phyloP scores from a whole-genome alignment of 345 rosid genomes.

The Aquilaria malaccensis region DNA sequence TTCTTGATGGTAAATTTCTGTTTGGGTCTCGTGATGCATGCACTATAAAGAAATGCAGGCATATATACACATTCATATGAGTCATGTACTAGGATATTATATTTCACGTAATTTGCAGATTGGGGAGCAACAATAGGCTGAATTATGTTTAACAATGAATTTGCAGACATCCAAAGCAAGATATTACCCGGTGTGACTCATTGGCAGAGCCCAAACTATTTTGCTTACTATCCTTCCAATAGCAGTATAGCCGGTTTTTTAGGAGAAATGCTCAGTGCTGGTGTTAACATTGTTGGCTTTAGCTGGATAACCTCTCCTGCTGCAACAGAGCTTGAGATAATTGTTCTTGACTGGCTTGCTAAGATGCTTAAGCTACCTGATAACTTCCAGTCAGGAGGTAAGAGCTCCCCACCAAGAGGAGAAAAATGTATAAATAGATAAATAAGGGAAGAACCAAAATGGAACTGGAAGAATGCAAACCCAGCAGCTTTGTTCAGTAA shows the following conservation, averaged over 20 bases:
- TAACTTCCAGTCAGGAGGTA: slow-evolving; percentile 68
- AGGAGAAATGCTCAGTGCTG: slow-evolving; percentile 97
- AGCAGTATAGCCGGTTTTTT: slow-evolving; percentile 85
- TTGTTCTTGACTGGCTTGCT: slow-evolving; percentile 90
- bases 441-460: too few species aligned
- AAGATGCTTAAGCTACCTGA: slow-evolving; percentile 69
- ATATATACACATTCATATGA: too few species aligned
- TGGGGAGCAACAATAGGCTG: neutral
- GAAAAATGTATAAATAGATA: too few species aligned
- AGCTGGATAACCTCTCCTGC: slow-evolving; percentile 96
- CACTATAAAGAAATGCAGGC: too few species aligned
- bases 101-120: neutral
- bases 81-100: too few species aligned
- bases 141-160: neutral
- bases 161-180: slow-evolving; percentile 57
- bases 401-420: neutral
- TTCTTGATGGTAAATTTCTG: slow-evolving; percentile 63
- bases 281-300: slow-evolving; percentile 75
- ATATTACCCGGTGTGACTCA: slow-evolving; percentile 84
- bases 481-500: too few species aligned
- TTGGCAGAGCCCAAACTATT: slow-evolving; percentile 87
- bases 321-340: slow-evolving; percentile 86
- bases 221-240: slow-evolving; percentile 82
- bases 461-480: too few species aligned
- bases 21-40: neutral